Percentiles rank a stretch among this genome's conserved stretches.
These are phyloP conservation scores for Hemisphaericaspora xylanilytica DNA, from an alignment of 1,139 yeast genomes.

Conservation along the genomic window DNA sequence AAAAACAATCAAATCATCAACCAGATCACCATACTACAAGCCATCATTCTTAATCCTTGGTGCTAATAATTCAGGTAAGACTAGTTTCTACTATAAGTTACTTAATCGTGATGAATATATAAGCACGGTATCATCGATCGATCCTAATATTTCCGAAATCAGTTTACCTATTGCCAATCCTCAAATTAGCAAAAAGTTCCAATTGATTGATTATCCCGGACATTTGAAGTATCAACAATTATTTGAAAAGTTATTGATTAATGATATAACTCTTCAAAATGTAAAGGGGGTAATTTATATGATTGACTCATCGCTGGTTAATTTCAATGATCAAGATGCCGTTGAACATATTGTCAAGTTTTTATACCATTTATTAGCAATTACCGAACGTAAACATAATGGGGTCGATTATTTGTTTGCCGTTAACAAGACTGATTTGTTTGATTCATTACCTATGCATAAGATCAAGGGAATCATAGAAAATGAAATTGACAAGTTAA, in stretches of 20 bases:
- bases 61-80: slow-evolving; percentile 72
- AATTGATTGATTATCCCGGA: slow-evolving; percentile 82
- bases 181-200: slow-evolving; percentile 34
- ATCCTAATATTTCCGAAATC: slow-evolving; percentile 32
- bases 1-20: slow-evolving; percentile 18
- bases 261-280: slow-evolving; percentile 43
- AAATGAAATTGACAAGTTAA: slow-evolving; percentile 57
- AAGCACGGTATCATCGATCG: slow-evolving; percentile 45
- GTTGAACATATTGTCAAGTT: slow-evolving; percentile 47
- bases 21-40: slow-evolving; percentile 14
- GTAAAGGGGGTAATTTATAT: slow-evolving; percentile 68
- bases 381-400: slow-evolving; percentile 57
- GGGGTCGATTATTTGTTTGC: slow-evolving; percentile 76
- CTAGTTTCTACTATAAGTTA: slow-evolving; percentile 52
- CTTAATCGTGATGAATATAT: slow-evolving; percentile 14
- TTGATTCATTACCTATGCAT: slow-evolving; percentile 70
- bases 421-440: slow-evolving; percentile 79
- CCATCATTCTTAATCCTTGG: slow-evolving; percentile 75
- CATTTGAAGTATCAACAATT: slow-evolving; percentile 66
- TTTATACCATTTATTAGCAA: slow-evolving; percentile 51
- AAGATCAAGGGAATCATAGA: slow-evolving; percentile 62
- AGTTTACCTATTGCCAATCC: slow-evolving; percentile 35
- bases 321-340: slow-evolving; percentile 33
- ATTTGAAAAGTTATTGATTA: slow-evolving; percentile 40
- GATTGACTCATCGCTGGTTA: slow-evolving; percentile 56